Base-by-base conservation (phyloP, 2,329 filamentous ascomycete species). In the Metarhizium rileyi region DNA sequence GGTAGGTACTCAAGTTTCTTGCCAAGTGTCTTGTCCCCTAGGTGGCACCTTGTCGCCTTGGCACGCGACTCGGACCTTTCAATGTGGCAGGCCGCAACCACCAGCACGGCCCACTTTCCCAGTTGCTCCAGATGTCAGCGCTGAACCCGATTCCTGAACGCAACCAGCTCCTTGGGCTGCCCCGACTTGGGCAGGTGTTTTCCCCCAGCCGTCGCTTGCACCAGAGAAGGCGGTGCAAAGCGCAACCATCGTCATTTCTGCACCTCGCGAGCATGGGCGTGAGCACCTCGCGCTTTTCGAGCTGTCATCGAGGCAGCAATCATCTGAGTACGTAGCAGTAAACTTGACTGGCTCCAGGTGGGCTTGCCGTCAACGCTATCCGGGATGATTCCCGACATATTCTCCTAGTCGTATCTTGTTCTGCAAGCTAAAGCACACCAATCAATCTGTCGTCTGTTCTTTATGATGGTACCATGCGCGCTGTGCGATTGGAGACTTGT, bases 371-470 rank as follows among this genome's bases (percentile, higher is more conserved):
- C 38, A 42, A 25, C 38, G 38, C 20, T 20, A 20, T 42, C n/a
- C 38, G 20, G 30, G 38, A 42, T 42, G 22, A 25, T 22, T 42
- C 38, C 38, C 22, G 38, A 25, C 38, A 23, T 25, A 7, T 42
- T 42, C 18, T 42, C 20, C 22, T 42, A 16, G 38, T 25, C 22
- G 38, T 42, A 8, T 42, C 22, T 42, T 20, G 22, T 9, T 42
- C 38, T 42, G 35, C 35, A 38, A 16, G n/a, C 35, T 38, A 20
- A 20, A 16, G n/a, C 35, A 38, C 35, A 20, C 16, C 35, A 38
- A 38, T 42, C 35, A 38, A 38, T 42, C 38, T 42, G 23, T 42
- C 38, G 38, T 42, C 38, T 42, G 38, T 42, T 42, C 38, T 42
- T 38, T 25, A 20, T 42, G 38, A 25, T 16, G 35, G 9, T 38